A percentile compares a stretch with the other conserved stretches of the same genome.
Evolutionary conservation across 768 basidiomycete species (phyloP).

Genomic region (Clitopilus passeckerianus): DNA sequence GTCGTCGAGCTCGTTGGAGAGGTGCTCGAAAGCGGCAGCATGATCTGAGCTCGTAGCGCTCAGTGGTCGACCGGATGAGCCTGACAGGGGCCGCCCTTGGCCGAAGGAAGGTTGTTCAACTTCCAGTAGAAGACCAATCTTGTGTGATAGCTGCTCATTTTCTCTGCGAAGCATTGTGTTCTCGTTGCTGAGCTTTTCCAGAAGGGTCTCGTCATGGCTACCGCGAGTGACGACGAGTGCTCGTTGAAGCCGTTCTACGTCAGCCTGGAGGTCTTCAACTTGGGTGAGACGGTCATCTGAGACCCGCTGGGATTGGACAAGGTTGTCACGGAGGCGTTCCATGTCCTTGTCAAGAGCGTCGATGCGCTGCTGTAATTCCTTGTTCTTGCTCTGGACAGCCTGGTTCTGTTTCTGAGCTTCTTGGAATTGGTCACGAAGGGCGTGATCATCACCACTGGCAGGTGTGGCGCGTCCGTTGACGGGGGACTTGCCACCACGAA

Average conservation of each 20-base stretch:
- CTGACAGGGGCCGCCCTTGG: constrained; percentile 56
- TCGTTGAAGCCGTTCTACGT: constrained; percentile 71
- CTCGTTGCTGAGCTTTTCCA: constrained; percentile 81
- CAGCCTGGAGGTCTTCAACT: constrained; percentile 76
- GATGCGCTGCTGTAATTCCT: constrained; percentile 68
- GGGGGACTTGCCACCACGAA: constrained; percentile 51
- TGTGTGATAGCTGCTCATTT: constrained; percentile 87
- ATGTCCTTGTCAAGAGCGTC: constrained; percentile 74
- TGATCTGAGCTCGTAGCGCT: constrained; percentile 85
- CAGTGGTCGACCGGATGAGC: constrained; percentile 48
- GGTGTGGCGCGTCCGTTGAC: constrained; percentile 79
- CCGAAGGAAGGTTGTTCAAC: constrained; percentile 77
- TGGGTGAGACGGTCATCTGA: constrained; percentile 73
- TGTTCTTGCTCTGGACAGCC: constrained; percentile 68
- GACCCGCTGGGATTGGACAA: constrained; percentile 70
- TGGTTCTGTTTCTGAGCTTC: constrained; percentile 78
- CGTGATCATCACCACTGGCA: constrained; percentile 65
- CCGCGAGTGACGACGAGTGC: constrained; percentile 71
- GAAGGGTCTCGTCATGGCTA: constrained; percentile 68
- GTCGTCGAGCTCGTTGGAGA: constrained; percentile 78
- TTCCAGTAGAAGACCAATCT: constrained; percentile 84
- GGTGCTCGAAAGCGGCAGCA: constrained; percentile 67
- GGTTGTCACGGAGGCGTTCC: constrained; percentile 60
- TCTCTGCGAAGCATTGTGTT: constrained; percentile 76
- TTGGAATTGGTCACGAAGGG: constrained; percentile 62